Evolutionary conservation across 352 stramenopile species (phyloP), one percentile per base, ranked within the genome.

Genomic region (Globisporangium recalcitrans): DNA sequence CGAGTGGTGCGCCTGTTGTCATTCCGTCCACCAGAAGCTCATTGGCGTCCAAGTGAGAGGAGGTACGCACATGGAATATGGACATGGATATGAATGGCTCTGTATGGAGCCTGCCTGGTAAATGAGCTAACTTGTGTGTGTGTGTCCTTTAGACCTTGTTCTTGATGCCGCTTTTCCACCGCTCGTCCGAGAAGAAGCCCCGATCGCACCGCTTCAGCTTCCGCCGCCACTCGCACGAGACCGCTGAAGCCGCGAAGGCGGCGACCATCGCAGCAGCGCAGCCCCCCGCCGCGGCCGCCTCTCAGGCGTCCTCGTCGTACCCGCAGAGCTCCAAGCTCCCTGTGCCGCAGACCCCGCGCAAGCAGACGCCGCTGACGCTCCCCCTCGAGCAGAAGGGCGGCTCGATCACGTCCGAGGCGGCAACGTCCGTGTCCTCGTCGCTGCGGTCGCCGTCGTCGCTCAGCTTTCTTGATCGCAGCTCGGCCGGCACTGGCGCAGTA

Each of bases 141-240:
- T 53, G 8, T 34, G 48, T 32, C 4, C 27, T 5, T 7, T 16
- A 56, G 49, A 38, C 21, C 49, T 10, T 32, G 49, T 40, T 46
- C 49, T 56, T 38, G 31, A 90, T 90, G 81, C 75, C 78, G 68
- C 76, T 89, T 40, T 89, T 91, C 75, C 80, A 71, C 49, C 75
- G 76, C 40, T 75, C 81, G 31, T 78, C 73, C 61, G 51, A 71
- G 53, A 67, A 71, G 57, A 80, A 84, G 67, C 63, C 65, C 67
- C 85, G 85, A 69, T 75, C 72, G 52, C 67, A 64, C 19, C 77
- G 78, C 67, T 89, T 91, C 65, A 89, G 79, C 57, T 77, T 91
- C 70, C 82, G 79, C 53, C 85, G 81, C 46, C 75, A 87, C 65
- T 77, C 80, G 61, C 62, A 75, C 52, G 70, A 75, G 40, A 31